phyloP scores from a whole-genome alignment of 371 early-diverging fungal species.

The Capniomyces stellatus region DNA sequence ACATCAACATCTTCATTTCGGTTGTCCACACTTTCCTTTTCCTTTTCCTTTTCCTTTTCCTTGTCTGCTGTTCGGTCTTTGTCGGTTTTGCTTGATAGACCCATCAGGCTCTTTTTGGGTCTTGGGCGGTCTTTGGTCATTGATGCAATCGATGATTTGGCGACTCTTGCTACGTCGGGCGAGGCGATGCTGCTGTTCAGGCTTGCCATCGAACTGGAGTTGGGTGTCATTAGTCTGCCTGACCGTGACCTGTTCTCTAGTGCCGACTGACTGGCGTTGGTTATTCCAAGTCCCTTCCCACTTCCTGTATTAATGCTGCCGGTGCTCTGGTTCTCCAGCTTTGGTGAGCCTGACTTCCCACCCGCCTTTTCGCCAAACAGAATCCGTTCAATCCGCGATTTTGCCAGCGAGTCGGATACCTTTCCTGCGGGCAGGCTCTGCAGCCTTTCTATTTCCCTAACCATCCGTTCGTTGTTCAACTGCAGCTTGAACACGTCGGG shows the following conservation, averaged over 20 bases:
- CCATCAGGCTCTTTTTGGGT: not conserved
- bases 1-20: not conserved
- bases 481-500: constrained; percentile 5
- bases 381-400: constrained; percentile 20
- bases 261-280: not conserved
- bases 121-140: not conserved
- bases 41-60: too few relatives aligned
- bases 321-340: too few relatives aligned
- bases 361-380: constrained; percentile 1
- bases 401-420: constrained; percentile 3
- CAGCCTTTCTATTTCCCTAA: constrained; percentile 21
- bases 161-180: not conserved
- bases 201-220: not conserved
- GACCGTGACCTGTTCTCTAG: not conserved
- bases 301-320: not conserved
- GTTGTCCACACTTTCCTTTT: not conserved
- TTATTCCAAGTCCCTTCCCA: not conserved
- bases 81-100: not conserved
- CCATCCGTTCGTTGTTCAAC: constrained; percentile 17
- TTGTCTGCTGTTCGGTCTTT: not conserved
- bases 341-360: not conserved
- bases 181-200: not conserved
- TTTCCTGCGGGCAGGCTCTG: constrained; percentile 18
- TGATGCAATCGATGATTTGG: not conserved
- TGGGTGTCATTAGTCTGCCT: not conserved